These are phyloP conservation scores for Fusarium solani-melongenae DNA, from an alignment of 2,329 filamentous ascomycete species.

Conservation along the genomic window DNA sequence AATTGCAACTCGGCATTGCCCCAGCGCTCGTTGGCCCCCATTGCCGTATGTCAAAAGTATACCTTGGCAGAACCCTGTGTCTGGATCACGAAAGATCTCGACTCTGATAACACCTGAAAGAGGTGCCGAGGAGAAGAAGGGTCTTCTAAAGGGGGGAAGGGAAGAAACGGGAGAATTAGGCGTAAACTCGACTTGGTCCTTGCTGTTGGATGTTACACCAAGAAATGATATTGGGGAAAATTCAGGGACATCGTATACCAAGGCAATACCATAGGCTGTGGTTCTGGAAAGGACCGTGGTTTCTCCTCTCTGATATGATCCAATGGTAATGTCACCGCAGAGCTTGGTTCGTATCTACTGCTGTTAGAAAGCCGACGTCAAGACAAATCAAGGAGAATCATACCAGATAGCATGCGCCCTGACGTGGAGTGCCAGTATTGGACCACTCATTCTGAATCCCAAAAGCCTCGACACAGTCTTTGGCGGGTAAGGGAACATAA, in stretches of 20 bases:
- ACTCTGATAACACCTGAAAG: background rate
- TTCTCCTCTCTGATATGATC: background rate
- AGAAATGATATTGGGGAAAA: background rate
- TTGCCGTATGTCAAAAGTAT: background rate
- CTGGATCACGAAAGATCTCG: background rate
- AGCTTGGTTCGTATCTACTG: background rate
- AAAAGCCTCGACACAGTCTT: background rate
- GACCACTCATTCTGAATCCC: background rate
- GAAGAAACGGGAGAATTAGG: background rate
- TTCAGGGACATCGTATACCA: background rate
- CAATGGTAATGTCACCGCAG: background rate
- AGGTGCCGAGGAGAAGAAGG: background rate
- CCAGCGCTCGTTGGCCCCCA: background rate
- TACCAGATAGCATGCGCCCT: background rate
- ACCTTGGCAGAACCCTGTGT: background rate
- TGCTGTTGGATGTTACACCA: background rate
- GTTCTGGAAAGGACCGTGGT: background rate
- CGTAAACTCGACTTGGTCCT: background rate
- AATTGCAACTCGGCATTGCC: background rate
- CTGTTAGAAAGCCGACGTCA: background rate
- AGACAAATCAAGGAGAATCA: background rate
- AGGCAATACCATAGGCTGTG: background rate
- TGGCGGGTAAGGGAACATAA: background rate
- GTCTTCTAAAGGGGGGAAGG: background rate
- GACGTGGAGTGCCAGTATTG: background rate